phyloP scores from a whole-genome alignment of 2,329 filamentous ascomycete genomes.

The Oidium heveae region DNA sequence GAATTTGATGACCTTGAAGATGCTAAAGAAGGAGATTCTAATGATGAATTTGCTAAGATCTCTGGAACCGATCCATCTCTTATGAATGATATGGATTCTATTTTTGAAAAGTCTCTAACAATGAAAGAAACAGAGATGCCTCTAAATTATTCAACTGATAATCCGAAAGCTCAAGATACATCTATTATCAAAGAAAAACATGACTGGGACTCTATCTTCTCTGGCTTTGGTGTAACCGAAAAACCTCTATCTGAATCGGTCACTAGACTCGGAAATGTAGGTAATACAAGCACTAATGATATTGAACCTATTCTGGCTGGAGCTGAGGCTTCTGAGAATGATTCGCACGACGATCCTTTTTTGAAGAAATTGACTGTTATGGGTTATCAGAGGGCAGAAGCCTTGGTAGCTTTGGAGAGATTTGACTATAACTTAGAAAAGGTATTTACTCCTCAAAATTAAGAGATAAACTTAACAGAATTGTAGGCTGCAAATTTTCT shows the following conservation, averaged over 20 bases:
- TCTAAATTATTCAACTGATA: slow-evolving; percentile 15
- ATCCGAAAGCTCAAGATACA: slow-evolving; percentile 7
- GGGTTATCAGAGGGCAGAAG: slow-evolving; percentile 56
- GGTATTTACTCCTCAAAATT: slow-evolving; percentile 22
- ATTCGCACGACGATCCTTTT: slow-evolving; percentile 74
- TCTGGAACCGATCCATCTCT: slow-evolving; percentile 33
- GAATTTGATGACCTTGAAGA: slow-evolving; percentile 68
- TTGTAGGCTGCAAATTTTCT: slow-evolving; percentile 14
- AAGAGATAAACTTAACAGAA: neutral
- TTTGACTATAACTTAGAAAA: slow-evolving; percentile 92
- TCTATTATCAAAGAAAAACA: slow-evolving; percentile 26
- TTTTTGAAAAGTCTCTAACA: slow-evolving; percentile 39
- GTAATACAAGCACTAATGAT: slow-evolving; percentile 3
- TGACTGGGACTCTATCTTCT: slow-evolving; percentile 92
- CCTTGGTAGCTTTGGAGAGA: slow-evolving; percentile 64
- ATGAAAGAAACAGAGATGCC: slow-evolving; percentile 11
- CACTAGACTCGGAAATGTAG: neutral
- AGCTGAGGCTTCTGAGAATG: slow-evolving; percentile 44
- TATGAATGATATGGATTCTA: slow-evolving; percentile 55
- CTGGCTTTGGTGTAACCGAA: slow-evolving; percentile 33
- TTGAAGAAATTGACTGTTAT: slow-evolving; percentile 72
- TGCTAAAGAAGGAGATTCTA: slow-evolving; percentile 54
- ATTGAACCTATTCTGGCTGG: slow-evolving; percentile 23
- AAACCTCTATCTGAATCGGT: slow-evolving; percentile 2
- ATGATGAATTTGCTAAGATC: slow-evolving; percentile 57